Evolutionary conservation across 768 basidiomycete species (phyloP), one percentile per base, ranked within the genome.

Genomic region (Hemileccinum impolitum): DNA sequence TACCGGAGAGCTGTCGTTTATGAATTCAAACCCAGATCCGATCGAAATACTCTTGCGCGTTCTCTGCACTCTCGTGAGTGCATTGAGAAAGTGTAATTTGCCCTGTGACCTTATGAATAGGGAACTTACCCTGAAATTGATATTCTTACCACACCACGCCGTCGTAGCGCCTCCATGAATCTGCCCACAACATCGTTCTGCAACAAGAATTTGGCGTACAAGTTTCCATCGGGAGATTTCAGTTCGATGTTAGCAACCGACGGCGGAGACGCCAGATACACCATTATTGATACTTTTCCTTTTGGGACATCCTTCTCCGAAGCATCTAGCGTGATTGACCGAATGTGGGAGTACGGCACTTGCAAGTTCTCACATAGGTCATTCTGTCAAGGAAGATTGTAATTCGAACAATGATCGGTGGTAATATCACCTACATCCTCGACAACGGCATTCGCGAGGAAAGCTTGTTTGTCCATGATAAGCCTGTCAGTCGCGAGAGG

Each of bases 341-440:
- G 47, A 49, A 63, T n/a, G 61, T 60, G 39, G 66, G 54, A 21
- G 59, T 77, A 82, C 4, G 68, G 65, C 3, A 80, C 63, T 44
- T 73, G 70, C 18, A 84, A 63, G 4, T 78, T 80, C 35, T 84
- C 82, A 38, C 76, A 71, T 38, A 67, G 59, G 49, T 76, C 79
- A 15, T 71, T 76, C 81, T 76, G 44, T 45, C 10, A 19, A 49
- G 51, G 18, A 55, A 39, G 14, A 39, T n/a, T n/a, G 15, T 45
- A 32, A 60, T 34, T 43, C 19, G 19, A 48, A 36, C 19, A 40
- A 40, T 25, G 30, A 37, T 36, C 14, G 34, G 19, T 12, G 13
- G 18, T 17, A 19, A 45, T 0, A 14, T 40, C 18, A 11, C 60
- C 6, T 47, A 60, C 64, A 42, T 60, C 54, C 34, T 57, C 55